Conservation (phyloP, 192 early-diverging fungal genomes). For the Coemansia sp. region DNA sequence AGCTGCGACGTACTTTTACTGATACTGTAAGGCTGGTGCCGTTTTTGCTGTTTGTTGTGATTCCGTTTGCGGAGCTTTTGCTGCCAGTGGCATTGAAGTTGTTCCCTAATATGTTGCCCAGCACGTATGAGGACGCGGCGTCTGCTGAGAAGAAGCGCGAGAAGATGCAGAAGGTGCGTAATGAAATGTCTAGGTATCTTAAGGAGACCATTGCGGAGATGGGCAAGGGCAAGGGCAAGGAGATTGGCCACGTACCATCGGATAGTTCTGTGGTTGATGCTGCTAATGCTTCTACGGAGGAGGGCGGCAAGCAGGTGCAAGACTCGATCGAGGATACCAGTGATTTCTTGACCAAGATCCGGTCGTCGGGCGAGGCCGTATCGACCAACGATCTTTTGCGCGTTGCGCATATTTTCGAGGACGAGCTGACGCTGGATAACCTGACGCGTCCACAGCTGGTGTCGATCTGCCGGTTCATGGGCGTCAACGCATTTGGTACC, state of each 20-base stretch:
- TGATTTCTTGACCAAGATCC: constrained; percentile 60
- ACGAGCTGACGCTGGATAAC: constrained; percentile 91
- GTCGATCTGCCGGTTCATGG: constrained; percentile 94
- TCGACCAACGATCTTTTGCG: constrained; percentile 79
- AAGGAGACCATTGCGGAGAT: constrained; percentile 6
- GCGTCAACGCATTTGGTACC: constrained; percentile 95
- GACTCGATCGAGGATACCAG: constrained; percentile 29
- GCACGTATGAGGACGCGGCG: constrained; percentile 89
- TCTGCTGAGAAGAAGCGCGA: constrained; percentile 88
- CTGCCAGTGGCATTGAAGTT: constrained; percentile 87
- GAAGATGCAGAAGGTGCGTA: constrained; percentile 86
- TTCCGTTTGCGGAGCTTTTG: constrained; percentile 95
- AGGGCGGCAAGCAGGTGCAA: constrained; percentile 1
- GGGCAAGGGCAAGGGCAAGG: background rate
- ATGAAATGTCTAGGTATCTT: constrained; percentile 52
- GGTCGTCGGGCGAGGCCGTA: constrained; percentile 77
- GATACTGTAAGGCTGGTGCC: constrained; percentile 89
- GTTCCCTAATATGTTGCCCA: constrained; percentile 96
- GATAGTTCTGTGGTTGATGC: constrained; percentile 66
- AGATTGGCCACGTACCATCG: constrained; percentile 56
- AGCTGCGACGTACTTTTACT: constrained; percentile 82
- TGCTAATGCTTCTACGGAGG: background rate
- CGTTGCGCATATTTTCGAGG: constrained; percentile 87
- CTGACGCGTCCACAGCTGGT: constrained; percentile 93
- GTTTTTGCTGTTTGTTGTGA: constrained; percentile 85